Base-by-base conservation (phyloP, 2,329 filamentous ascomycete species). In the Blastomyces gilchristii region DNA sequence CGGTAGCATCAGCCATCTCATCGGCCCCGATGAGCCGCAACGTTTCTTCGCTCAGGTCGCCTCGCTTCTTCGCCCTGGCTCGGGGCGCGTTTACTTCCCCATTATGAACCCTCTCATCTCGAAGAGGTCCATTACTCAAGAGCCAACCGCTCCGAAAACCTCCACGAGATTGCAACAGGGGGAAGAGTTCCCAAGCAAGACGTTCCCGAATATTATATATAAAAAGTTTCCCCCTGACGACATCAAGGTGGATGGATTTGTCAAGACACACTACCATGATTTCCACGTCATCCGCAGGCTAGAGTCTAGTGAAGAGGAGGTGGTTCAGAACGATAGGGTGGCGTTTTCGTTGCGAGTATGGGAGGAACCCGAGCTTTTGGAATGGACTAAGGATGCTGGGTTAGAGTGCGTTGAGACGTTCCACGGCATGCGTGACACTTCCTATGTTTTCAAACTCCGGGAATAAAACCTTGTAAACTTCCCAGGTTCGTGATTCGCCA, bases 1-100 rank as follows among this genome's bases (percentile, higher is more conserved):
- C 6, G 57, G 57, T 6, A 59, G 57, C 22, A 47, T 59, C 43
- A 59, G 57, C 43, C 57, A 59, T 34, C 57, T 59, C 11, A 59
- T n/a, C 25, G 57, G 57, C 3, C 4, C 57, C 11, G 41, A 59
- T 18, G 57, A 59, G 43, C 57, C 57, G 8, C 57, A 47, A 22
- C 57, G 16, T 1, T 59, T 59, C 16, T 47, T 59, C 9, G 41
- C 41, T 16, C 57, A 59, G 43, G 25, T 37, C 4, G 57, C 41
- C 28, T 16, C 18, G 18, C 57, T 59, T 34, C 57, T 59, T 18
- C 57, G 57, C 7, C 57, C 57, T 18, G 57, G 57, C 41, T 47
- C 57, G 11, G 57, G 57, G 8, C 41, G 57, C 0, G 57, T 43
- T 2, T 59, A 59, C 18, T 14, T 47, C 57, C 57, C 57, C 28